Evolutionary conservation across 148 eudicot species (phyloP).

Genomic region (Silene conica): DNA sequence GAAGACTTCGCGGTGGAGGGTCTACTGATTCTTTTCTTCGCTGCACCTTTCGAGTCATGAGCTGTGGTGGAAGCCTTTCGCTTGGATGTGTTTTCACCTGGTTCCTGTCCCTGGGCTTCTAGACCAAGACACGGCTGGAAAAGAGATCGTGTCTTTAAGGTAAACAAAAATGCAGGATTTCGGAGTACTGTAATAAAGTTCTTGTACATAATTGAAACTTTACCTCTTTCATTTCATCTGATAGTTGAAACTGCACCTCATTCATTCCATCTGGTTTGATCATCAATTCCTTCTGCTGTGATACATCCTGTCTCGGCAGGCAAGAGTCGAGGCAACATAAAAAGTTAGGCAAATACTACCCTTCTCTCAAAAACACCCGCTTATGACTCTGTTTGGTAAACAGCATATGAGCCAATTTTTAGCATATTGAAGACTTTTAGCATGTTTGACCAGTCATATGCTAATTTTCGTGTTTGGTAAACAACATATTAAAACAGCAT

Average conservation of each 20-base stretch:
- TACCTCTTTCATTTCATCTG: conserved; percentile 22
- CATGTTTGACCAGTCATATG: too few species aligned
- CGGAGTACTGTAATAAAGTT: neutral
- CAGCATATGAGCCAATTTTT: too few species aligned
- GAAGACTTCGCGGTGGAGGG: conserved; percentile 15
- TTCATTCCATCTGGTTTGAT: conserved; percentile 19
- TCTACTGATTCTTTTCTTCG: conserved; percentile 20
- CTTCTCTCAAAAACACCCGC: too few species aligned
- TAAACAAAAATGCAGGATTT: neutral
- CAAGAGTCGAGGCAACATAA: conserved; percentile 3
- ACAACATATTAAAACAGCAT: too few species aligned
- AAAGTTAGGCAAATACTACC: too few species aligned
- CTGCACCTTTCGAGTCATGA: conserved; percentile 14
- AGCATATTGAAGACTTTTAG: too few species aligned
- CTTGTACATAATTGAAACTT: neutral
- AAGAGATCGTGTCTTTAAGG: neutral
- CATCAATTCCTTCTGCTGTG: conserved; percentile 18
- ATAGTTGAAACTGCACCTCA: conserved; percentile 5
- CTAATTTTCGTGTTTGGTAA: too few species aligned
- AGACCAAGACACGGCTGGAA: conserved; percentile 26
- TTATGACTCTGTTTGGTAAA: too few species aligned
- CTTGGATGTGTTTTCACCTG: conserved; percentile 25
- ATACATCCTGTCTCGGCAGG: conserved; percentile 15
- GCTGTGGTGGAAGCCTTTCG: conserved; percentile 9
- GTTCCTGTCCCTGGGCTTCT: conserved; percentile 21